A percentile compares a stretch with the other conserved stretches of the same genome.
Evolutionary conservation across 1,284 basidiomycete species (phyloP).

Genomic region (Sporisorium exsertum): DNA sequence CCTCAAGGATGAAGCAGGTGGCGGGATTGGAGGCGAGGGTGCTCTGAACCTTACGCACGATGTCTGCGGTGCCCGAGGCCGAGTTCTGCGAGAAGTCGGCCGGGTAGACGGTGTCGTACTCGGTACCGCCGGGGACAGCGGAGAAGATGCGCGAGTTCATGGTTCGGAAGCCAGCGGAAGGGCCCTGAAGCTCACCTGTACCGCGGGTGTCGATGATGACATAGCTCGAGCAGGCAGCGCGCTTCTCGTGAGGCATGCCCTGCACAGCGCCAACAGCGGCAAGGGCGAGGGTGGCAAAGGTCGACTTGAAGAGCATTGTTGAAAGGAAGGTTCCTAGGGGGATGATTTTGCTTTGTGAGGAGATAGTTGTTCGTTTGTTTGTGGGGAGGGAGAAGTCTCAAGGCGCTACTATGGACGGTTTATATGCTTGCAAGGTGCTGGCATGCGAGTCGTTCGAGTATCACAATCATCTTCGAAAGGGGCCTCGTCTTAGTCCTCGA

Average conservation of each 20-base stretch:
- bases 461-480: not conserved
- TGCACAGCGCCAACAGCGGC: conserved; percentile 21
- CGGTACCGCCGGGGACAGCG: conserved; percentile 39
- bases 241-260: conserved; percentile 20
- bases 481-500: not conserved
- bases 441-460: not conserved
- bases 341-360: not conserved
- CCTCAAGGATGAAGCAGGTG: conserved; percentile 48
- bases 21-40: conserved; percentile 26
- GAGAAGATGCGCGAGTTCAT: conserved; percentile 51
- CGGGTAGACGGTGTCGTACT: conserved; percentile 66
- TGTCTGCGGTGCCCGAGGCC: conserved; percentile 54
- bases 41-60: conserved; percentile 30
- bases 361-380: not conserved
- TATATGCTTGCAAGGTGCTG: not conserved
- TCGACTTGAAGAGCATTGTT: conserved; percentile 26
- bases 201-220: conserved; percentile 67
- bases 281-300: conserved; percentile 14
- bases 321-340: not conserved
- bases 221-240: conserved; percentile 33
- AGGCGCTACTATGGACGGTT: not conserved
- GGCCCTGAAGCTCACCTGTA: conserved; percentile 65
- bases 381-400: not conserved
- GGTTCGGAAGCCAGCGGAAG: conserved; percentile 48
- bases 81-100: conserved; percentile 58